These are phyloP conservation scores for Chenopodium suecicum DNA, from an alignment of 148 eudicot species.

Conservation along the genomic window DNA sequence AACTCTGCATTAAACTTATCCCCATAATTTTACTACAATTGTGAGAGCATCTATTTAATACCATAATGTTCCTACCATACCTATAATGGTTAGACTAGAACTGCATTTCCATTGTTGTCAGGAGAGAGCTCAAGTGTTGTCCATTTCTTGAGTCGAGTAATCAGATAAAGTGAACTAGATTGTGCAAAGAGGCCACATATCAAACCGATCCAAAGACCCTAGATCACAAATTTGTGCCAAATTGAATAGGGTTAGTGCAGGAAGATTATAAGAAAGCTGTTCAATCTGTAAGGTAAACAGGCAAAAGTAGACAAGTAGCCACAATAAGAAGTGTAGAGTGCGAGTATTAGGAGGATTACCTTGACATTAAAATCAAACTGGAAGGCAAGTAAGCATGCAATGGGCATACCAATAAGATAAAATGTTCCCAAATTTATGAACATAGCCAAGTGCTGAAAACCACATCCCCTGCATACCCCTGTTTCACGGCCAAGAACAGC, in stretches of 20 bases:
- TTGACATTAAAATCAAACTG: conserved; percentile 49
- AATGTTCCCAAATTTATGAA: conserved; percentile 60
- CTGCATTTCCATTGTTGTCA: neutral
- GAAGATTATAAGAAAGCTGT: neutral
- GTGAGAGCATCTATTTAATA: neutral
- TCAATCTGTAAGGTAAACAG: neutral
- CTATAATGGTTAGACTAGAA: neutral
- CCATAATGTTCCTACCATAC: neutral
- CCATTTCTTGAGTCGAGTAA: conserved; percentile 14
- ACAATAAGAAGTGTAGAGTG: neutral
- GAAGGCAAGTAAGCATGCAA: conserved; percentile 62
- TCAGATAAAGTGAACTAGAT: conserved; percentile 9
- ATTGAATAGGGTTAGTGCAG: neutral
- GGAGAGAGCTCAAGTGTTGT: conserved; percentile 1
- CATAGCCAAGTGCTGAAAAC: conserved; percentile 80
- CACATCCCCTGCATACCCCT: conserved; percentile 93
- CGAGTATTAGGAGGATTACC: conserved; percentile 31
- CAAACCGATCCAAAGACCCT: conserved; percentile 40
- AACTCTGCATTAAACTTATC: neutral
- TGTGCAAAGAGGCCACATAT: conserved; percentile 22
- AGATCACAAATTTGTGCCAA: neutral
- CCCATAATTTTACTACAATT: neutral
- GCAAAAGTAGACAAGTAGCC: neutral
- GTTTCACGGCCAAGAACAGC: neutral
- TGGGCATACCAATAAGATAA: conserved; percentile 73